phyloP scores from a whole-genome alignment of 257 asterid species.

The Avicennia marina region DNA sequence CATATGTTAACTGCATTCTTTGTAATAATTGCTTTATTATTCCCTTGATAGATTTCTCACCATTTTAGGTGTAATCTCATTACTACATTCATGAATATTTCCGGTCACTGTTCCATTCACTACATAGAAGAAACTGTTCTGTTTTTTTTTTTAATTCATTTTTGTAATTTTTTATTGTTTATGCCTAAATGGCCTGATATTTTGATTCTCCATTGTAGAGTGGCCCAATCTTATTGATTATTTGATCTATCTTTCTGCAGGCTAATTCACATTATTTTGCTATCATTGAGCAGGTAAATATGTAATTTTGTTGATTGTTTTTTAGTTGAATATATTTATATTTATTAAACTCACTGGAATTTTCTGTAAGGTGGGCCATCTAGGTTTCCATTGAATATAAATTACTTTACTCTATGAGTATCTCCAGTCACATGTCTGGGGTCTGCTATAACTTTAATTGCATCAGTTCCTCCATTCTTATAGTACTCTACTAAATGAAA shows the following conservation, averaged over 20 bases:
- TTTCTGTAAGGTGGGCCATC: no score
- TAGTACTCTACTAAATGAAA: no score
- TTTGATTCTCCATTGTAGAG: slow-evolving; percentile 6
- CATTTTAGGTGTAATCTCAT: not conserved
- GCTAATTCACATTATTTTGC: slow-evolving; percentile 98
- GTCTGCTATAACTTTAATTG: no score
- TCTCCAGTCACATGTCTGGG: no score
- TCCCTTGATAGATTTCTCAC: not conserved
- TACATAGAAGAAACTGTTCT: not conserved
- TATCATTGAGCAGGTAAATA: slow-evolving; percentile 88
- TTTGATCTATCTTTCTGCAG: slow-evolving; percentile 43
- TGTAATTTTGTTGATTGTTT: slow-evolving; percentile 9
- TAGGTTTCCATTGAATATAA: no score
- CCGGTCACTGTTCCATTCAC: not conserved
- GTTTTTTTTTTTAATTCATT: not conserved
- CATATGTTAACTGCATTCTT: not conserved
- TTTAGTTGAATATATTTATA: slow-evolving; percentile 6
- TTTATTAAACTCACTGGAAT: no score
- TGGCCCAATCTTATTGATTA: slow-evolving; percentile 18
- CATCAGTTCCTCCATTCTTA: no score
- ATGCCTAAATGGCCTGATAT: not conserved
- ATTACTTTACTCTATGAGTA: no score
- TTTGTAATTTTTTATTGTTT: no score
- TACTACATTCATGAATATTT: not conserved
- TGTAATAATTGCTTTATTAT: not conserved